Conservation (phyloP, 768 basidiomycete genomes). For the Phlegmacium glaucopus region DNA sequence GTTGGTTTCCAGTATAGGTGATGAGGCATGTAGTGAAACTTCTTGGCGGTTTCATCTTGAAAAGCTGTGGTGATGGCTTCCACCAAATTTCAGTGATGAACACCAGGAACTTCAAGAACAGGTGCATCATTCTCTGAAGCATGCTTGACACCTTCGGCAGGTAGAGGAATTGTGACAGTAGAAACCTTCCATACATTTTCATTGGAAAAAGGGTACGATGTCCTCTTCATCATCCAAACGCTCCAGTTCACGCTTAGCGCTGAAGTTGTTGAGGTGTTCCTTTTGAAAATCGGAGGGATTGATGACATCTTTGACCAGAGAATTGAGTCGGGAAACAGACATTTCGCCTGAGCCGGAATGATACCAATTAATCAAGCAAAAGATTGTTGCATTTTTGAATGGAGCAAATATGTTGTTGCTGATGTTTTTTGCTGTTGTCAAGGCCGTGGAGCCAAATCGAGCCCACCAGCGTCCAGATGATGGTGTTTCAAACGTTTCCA, state of each 20-base stretch:
- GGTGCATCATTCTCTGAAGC: neutral
- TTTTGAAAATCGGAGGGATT: neutral
- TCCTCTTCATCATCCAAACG: neutral
- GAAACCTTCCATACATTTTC: neutral
- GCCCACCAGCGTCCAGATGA: too few relatives aligned
- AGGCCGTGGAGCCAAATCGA: too few relatives aligned
- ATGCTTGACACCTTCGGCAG: neutral
- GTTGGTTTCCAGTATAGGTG: slow-evolving; percentile 12
- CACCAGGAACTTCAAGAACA: neutral
- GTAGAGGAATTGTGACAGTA: neutral
- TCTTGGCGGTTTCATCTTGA: slow-evolving; percentile 6
- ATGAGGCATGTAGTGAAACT: slow-evolving; percentile 25
- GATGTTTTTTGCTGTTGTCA: too few relatives aligned
- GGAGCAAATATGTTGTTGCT: too few relatives aligned
- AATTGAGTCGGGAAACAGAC: too few relatives aligned
- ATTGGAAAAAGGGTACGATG: neutral
- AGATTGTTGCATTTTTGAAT: too few relatives aligned
- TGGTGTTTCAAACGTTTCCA: too few relatives aligned
- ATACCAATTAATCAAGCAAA: too few relatives aligned
- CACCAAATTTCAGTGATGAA: neutral
- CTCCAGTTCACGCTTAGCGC: neutral
- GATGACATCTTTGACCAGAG: neutral
- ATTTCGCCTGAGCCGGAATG: too few relatives aligned
- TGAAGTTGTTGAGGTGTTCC: neutral
- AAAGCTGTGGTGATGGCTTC: slow-evolving; percentile 12